Evolutionary conservation across 176 grass and related monocot species (phyloP).

Genomic region (Phragmites australis): DNA sequence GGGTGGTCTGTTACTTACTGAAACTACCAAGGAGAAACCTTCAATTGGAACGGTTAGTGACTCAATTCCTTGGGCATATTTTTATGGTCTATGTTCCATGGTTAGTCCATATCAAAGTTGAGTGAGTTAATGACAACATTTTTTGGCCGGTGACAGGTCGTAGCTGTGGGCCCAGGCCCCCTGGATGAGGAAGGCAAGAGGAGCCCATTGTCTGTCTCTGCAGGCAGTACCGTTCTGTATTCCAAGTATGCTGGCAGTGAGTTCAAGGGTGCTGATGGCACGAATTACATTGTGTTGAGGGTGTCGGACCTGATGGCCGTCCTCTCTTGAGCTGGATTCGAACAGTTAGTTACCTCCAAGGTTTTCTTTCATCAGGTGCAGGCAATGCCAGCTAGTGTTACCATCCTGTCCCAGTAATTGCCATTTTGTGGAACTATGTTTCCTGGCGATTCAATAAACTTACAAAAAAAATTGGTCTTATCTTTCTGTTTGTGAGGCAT

Average conservation of each 20-base stretch:
- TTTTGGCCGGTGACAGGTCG: constrained; percentile 39
- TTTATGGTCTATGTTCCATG: neutral
- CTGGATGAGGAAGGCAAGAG: constrained; percentile 67
- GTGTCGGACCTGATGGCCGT: constrained; percentile 77
- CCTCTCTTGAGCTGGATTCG: constrained; percentile 44
- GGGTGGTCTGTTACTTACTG: constrained; percentile 65
- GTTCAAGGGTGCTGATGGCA: constrained; percentile 68
- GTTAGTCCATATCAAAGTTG: too few species aligned
- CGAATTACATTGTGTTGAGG: constrained; percentile 57
- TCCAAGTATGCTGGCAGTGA: constrained; percentile 79
- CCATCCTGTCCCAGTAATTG: neutral
- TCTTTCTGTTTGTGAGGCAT: neutral
- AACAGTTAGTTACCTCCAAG: neutral
- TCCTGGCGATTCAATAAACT: neutral
- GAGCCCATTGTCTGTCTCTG: constrained; percentile 48
- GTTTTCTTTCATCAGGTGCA: neutral
- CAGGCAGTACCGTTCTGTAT: constrained; percentile 59
- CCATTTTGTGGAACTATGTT: constrained; percentile 5
- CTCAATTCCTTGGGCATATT: constrained; percentile 1
- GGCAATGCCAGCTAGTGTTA: too few species aligned
- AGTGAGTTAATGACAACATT: neutral
- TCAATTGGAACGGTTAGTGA: constrained; percentile 72
- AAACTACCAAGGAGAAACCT: constrained; percentile 73
- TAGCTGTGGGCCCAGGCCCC: constrained; percentile 59
- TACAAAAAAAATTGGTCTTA: neutral